Percentiles rank a stretch among this genome's conserved stretches.
These are phyloP conservation scores for Hyphopichia fennica DNA, from an alignment of 1,139 yeast species.

Conservation along the genomic window DNA sequence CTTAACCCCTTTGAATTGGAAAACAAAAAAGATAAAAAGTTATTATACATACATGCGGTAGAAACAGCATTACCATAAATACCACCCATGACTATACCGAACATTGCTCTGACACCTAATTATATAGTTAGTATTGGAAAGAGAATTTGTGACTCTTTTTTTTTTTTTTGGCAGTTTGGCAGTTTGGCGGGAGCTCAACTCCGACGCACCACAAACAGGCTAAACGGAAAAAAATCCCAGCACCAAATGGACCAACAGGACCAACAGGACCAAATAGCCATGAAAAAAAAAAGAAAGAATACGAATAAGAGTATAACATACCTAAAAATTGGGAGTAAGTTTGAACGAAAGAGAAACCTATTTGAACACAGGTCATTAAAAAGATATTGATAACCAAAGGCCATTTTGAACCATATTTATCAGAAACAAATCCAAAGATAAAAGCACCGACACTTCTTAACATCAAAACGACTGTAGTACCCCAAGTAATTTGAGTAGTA, in stretches of 20 bases:
- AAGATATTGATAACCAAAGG: constrained; percentile 34
- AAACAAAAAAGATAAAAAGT: too few species aligned
- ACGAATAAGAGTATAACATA: constrained; percentile 18
- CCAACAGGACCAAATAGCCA: constrained; percentile 14
- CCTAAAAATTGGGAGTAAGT: constrained; percentile 40
- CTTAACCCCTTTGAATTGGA: too few species aligned
- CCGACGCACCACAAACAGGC: background rate
- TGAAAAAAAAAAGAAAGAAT: constrained; percentile 17
- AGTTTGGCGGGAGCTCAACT: background rate
- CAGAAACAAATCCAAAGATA: constrained; percentile 39
- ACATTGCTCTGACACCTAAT: constrained; percentile 64
- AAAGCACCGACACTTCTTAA: constrained; percentile 45
- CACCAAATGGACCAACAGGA: constrained; percentile 18
- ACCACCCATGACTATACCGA: constrained; percentile 73
- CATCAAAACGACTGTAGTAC: constrained; percentile 46
- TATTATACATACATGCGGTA: constrained; percentile 44
- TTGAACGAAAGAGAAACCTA: constrained; percentile 42
- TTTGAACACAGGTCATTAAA: constrained; percentile 34
- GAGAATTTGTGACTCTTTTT: too few species aligned
- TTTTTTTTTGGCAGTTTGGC: too few species aligned
- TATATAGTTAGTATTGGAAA: constrained; percentile 49
- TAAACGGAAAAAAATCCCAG: constrained; percentile 16
- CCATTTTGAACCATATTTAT: constrained; percentile 37
- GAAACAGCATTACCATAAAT: constrained; percentile 67
- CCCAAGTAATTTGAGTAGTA: constrained; percentile 40